A percentile compares a stretch with the other conserved stretches of the same genome.
Evolutionary conservation across 148 eudicot species (phyloP).

Genomic region (Cornus kousa): DNA sequence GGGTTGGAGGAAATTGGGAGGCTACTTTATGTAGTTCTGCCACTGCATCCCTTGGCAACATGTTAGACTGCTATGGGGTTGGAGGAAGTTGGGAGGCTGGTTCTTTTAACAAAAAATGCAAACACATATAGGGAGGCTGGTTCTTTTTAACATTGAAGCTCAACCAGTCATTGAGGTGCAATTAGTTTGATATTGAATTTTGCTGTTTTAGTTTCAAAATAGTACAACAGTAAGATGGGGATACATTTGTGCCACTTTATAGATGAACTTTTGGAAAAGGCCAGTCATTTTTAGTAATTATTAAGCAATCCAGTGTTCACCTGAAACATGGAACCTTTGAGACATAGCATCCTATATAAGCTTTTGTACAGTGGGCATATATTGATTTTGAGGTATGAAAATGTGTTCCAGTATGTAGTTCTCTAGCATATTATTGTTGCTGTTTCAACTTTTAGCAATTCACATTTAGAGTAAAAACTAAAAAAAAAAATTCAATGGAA

Average conservation of each 20-base stretch:
- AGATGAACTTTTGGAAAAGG: neutral
- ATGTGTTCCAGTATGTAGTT: neutral
- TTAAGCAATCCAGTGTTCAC: neutral
- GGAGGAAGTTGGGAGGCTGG: neutral
- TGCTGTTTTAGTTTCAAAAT: neutral
- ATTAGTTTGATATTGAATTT: neutral
- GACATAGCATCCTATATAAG: neutral
- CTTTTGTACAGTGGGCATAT: neutral
- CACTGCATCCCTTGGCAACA: too few species aligned
- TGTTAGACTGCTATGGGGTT: too few species aligned
- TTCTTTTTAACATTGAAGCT: neutral
- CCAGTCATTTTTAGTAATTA: neutral
- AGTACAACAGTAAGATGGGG: neutral
- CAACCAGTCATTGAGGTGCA: slow-evolving; percentile 4
- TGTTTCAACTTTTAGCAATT: neutral
- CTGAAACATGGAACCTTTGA: neutral
- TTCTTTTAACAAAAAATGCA: neutral
- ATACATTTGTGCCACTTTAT: neutral
- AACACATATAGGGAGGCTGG: neutral
- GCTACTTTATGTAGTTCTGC: neutral
- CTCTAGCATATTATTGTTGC: neutral
- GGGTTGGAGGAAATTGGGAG: neutral
- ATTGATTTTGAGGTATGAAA: neutral
- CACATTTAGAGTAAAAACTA: neutral
- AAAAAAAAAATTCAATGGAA: neutral